Evolutionary conservation across 2,329 filamentous ascomycete genomes (phyloP).

Genomic region (Fusarium sp.): DNA sequence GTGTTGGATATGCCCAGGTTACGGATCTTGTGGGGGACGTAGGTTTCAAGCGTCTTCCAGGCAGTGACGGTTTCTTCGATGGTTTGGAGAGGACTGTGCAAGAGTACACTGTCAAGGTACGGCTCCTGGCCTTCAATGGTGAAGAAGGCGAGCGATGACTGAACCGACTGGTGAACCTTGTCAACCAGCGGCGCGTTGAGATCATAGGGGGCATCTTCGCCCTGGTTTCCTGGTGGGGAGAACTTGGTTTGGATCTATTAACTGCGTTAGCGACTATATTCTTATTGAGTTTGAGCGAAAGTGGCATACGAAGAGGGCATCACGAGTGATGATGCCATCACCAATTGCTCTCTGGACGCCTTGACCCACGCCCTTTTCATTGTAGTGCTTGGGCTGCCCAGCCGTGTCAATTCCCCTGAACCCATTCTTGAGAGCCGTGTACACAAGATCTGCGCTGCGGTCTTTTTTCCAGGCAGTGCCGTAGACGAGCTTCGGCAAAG

Average conservation of each 20-base stretch:
- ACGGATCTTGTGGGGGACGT: conserved; percentile 73
- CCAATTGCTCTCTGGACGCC: conserved; percentile 72
- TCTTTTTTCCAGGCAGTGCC: conserved; percentile 90
- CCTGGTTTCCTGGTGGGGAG: conserved; percentile 73
- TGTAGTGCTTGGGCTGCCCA: conserved; percentile 82
- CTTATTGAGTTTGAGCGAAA: background rate
- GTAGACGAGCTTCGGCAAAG: conserved; percentile 72
- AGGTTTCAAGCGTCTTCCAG: conserved; percentile 74
- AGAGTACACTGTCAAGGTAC: conserved; percentile 79
- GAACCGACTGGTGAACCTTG: conserved; percentile 76
- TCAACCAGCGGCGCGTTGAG: conserved; percentile 66
- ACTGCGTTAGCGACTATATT: background rate
- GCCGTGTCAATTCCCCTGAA: conserved; percentile 84
- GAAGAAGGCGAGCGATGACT: conserved; percentile 75
- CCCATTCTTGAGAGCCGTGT: conserved; percentile 73
- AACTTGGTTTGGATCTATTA: conserved; percentile 84
- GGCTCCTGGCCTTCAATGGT: conserved; percentile 52
- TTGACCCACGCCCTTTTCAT: conserved; percentile 76
- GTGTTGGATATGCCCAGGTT: conserved; percentile 82
- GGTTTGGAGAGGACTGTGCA: conserved; percentile 69
- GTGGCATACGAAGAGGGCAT: conserved; percentile 71
- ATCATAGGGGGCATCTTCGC: conserved; percentile 72
- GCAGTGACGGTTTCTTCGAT: conserved; percentile 67
- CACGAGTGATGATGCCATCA: conserved; percentile 65
- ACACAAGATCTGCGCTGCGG: conserved; percentile 74